Evolutionary conservation across 139 green algal species (phyloP).

Genomic region (Chlamydomonas incerta): DNA sequence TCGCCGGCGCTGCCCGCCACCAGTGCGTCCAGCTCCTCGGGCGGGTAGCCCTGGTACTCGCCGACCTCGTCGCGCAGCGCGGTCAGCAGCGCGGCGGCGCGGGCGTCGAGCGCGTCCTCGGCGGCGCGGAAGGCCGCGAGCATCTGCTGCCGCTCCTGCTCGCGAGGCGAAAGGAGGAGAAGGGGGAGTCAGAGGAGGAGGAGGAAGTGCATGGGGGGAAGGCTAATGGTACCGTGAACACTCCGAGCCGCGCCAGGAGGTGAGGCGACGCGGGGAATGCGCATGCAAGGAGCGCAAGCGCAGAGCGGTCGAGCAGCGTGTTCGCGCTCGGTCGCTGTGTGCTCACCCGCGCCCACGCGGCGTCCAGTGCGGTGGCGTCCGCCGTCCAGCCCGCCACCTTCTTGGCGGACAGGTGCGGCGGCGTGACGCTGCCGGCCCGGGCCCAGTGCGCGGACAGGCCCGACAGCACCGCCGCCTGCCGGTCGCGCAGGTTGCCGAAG

Average conservation of each 20-base stretch:
- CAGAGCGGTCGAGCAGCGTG: no score
- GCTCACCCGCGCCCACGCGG: constrained; percentile 42
- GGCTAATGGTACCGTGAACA: no score
- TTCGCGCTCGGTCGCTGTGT: no score
- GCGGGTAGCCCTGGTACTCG: constrained; percentile 20
- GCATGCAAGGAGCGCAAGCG: no score
- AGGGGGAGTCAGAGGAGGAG: background rate
- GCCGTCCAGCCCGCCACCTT: constrained; percentile 48
- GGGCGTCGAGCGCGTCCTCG: constrained; percentile 13
- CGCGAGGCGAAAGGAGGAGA: background rate
- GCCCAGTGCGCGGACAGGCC: constrained; percentile 35
- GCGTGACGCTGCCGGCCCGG: constrained; percentile 32
- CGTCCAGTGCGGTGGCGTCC: constrained; percentile 23
- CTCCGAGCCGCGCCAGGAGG: no score
- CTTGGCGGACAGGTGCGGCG: constrained; percentile 39
- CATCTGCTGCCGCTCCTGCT: background rate
- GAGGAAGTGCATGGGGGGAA: no score
- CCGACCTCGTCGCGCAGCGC: constrained; percentile 22
- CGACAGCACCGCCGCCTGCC: constrained; percentile 46
- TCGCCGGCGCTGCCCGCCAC: constrained; percentile 37
- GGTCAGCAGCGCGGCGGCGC: background rate
- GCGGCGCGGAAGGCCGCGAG: constrained; percentile 1
- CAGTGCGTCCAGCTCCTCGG: constrained; percentile 46
- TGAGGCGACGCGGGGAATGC: background rate
- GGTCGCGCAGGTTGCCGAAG: constrained; percentile 47